Evolutionary conservation across 139 green algal genomes (phyloP), one percentile per base, ranked within the genome.

Genomic region (Yamagishiella unicocca): DNA sequence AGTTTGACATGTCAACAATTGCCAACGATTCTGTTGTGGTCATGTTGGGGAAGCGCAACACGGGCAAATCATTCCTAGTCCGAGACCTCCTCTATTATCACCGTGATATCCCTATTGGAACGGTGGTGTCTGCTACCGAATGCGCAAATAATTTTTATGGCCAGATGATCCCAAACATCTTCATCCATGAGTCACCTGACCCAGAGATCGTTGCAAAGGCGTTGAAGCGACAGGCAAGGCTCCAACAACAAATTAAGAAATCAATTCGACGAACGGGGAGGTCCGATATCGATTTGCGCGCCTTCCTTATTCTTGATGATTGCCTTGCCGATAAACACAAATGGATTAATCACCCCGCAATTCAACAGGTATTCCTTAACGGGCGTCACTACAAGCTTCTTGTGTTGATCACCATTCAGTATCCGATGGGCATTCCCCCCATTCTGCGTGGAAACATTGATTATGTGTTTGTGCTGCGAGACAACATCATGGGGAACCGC

Each of bases 241-340:
- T 87, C 25, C 14, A 54, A 29, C 14, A 64, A 25, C 10, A 66
- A 43, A 86, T 86, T 2, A 4, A 46, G 9, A 81, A n/a, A 21
- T 46, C 66, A 9, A 43, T 89, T 17, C 58, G 50, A 66, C 21
- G 25, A 55, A 70, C n/a, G 25, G 38, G 64, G 31, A 1, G n/a
- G 12, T 35, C 2, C 66, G 31, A 79, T 7, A 50, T 84, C 2
- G 77, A 84, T 19, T 43, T 54, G 8, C 76, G 77, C 0, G 45
- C 76, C n/a, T 83, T 90, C 46, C 42, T 90, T 29, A 70, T 90
- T 37, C n/a, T 90, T 50, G 78, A 90, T 68, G 86, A 90, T 54
- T 87, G 77, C 77, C 40, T 90, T 24, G 83, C 68, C 31, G 77
- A 90, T 40, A n/a, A 68, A 24, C 46, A n/a, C 5, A 40, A 17